Evolutionary conservation across 2,329 filamentous ascomycete genomes (phyloP), one percentile per base, ranked within the genome.

Genomic region (Verruconis gallopava): DNA sequence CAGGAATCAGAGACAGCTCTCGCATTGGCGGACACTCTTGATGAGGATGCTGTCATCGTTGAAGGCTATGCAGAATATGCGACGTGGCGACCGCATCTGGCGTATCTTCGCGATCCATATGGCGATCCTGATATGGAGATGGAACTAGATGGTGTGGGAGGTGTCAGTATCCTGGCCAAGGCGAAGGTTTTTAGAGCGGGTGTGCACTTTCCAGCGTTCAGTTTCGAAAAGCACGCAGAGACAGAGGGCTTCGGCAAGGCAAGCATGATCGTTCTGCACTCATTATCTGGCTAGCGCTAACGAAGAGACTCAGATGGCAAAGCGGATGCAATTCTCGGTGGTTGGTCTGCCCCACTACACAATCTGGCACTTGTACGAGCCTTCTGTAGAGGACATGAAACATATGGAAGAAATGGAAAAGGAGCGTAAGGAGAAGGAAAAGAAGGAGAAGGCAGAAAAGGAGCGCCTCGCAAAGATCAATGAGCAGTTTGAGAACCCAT

Each of bases 331-430:
- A 46, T 96, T 85, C 56, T 94, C 88, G 0, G 91, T 98, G 14
- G 82, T 98, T 45, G 91, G 91, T 21, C 71, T 98, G 37, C 91
- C 91, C 4, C 91, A 98, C 59, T 98, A 98, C 62, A 94, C 86
- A 1, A 95, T 98, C 50, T 98, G 91, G 91, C 91, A 98, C 78
- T 71, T 98, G 55, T 98, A 98, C 67, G 91, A 98, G 62, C 91
- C 91, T n/a, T 94, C 85, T 54, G 84, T 95, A 13, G 91, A 98
- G 55, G 91, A 98, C 55, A 84, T 96, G 48, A 79, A 83, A 46
- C 91, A 96, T 56, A 98, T 98, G 91, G 89, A 88, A 74, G 86
- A 95, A 63, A 95, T 96, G 89, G 89, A 96, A 57, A 71, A 79
- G 49, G 88, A 96, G 58, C 77, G 81, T 43, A 72, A 83, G 48